phyloP scores from a whole-genome alignment of 345 rosid species.

The Anacardium occidentale region DNA sequence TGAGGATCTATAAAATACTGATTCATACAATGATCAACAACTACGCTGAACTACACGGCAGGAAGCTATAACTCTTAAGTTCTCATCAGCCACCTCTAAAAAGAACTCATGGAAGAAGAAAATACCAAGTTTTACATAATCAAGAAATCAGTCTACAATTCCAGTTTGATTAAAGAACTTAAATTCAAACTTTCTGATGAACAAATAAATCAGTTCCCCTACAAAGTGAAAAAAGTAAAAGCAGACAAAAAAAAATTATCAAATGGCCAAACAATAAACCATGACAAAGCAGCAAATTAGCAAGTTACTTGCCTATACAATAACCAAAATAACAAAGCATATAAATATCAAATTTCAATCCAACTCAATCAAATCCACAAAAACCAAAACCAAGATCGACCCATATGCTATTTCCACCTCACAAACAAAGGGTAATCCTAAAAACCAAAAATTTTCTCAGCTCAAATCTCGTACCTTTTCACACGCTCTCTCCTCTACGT shows the following conservation, averaged over 20 bases:
- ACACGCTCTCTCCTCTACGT: conserved; percentile 35
- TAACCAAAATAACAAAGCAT: neutral
- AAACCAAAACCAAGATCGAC: conserved; percentile 26
- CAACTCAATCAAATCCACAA: conserved; percentile 2
- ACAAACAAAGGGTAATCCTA: conserved; percentile 25
- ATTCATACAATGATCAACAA: neutral
- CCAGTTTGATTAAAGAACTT: neutral
- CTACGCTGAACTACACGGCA: neutral
- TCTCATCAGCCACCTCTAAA: conserved; percentile 7
- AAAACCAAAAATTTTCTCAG: conserved; percentile 14
- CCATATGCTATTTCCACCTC: conserved; percentile 21
- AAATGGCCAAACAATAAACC: neutral
- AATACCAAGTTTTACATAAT: neutral
- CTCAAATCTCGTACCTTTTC: conserved; percentile 32
- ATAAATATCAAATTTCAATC: neutral
- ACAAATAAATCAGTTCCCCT: neutral
- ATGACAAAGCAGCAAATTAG: conserved; percentile 4
- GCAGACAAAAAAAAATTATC: too few species aligned
- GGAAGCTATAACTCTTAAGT: neutral
- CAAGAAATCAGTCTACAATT: neutral
- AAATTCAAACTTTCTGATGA: neutral
- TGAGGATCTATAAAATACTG: neutral
- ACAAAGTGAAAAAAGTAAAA: neutral
- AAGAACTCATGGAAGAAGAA: neutral
- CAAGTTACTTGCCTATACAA: neutral